A percentile compares a stretch with the other conserved stretches of the same genome.
Conservation (phyloP, 2,329 filamentous ascomycete species). For the Fonsecaea monophora region DNA sequence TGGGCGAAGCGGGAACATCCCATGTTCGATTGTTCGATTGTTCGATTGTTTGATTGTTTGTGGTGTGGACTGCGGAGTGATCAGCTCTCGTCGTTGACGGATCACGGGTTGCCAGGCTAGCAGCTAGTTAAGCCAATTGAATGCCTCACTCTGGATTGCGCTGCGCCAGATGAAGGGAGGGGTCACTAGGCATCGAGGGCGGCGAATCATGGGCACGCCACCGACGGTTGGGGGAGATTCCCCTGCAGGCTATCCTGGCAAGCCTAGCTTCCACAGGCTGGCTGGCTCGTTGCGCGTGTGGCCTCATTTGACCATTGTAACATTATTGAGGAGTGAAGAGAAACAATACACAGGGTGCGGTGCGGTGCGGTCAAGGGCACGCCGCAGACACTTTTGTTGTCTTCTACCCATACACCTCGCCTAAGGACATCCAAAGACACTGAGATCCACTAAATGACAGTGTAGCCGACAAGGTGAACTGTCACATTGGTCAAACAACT, state of each 20-base stretch:
- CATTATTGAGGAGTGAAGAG: background rate
- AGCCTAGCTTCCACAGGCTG: background rate
- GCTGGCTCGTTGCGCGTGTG: background rate
- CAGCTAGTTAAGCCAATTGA: background rate
- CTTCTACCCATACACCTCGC: background rate
- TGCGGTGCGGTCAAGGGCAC: background rate
- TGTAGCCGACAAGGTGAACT: background rate
- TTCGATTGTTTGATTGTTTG: too few relatives aligned
- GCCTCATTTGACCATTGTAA: constrained; percentile 1
- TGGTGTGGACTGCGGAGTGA: background rate
- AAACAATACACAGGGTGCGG: background rate
- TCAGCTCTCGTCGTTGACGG: background rate
- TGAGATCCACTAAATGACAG: background rate
- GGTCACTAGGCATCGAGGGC: background rate
- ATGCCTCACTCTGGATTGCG: too few relatives aligned
- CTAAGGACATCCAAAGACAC: background rate
- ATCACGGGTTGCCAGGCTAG: background rate
- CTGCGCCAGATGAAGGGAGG: background rate
- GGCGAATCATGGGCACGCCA: background rate
- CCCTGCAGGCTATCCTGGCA: background rate
- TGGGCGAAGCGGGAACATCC: too few relatives aligned
- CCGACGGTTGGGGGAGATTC: background rate
- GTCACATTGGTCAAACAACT: constrained; percentile 1
- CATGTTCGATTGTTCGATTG: too few relatives aligned
- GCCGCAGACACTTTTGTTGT: background rate